These are phyloP conservation scores for Rosa lucieae DNA, from an alignment of 306 rosid genomes.

Conservation along the genomic window DNA sequence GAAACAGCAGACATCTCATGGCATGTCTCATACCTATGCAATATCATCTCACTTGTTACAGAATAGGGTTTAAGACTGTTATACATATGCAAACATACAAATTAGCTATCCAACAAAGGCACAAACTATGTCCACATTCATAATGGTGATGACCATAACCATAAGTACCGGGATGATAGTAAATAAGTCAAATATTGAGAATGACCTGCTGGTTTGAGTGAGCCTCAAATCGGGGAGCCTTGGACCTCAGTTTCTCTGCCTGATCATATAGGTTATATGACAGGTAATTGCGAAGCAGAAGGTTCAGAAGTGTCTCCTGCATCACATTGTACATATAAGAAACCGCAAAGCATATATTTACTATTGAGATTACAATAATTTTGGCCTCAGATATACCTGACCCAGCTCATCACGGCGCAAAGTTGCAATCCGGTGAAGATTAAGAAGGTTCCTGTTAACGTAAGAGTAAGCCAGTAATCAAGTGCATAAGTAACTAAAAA, in stretches of 20 bases:
- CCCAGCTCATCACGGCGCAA: conserved; percentile 98
- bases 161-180: neutral
- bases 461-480: conserved; percentile 7
- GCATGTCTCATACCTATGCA: neutral
- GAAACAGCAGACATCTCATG: neutral
- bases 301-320: conserved; percentile 96
- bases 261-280: conserved; percentile 91
- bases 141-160: neutral
- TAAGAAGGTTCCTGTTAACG: conserved; percentile 72
- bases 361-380: neutral
- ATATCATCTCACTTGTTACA: neutral
- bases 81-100: neutral
- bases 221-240: conserved; percentile 98
- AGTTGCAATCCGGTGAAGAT: conserved; percentile 90
- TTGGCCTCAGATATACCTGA: conserved; percentile 53
- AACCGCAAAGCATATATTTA: conserved; percentile 5
- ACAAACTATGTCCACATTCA: neutral
- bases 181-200: neutral
- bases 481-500: neutral
- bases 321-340: conserved; percentile 35
- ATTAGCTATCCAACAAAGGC: neutral
- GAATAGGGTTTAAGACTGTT: neutral
- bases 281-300: conserved; percentile 92
- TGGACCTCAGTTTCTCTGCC: conserved; percentile 96
- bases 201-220: conserved; percentile 97